Base-by-base conservation (phyloP, 2,329 filamentous ascomycete genomes). In the Peltaster fructicola region DNA sequence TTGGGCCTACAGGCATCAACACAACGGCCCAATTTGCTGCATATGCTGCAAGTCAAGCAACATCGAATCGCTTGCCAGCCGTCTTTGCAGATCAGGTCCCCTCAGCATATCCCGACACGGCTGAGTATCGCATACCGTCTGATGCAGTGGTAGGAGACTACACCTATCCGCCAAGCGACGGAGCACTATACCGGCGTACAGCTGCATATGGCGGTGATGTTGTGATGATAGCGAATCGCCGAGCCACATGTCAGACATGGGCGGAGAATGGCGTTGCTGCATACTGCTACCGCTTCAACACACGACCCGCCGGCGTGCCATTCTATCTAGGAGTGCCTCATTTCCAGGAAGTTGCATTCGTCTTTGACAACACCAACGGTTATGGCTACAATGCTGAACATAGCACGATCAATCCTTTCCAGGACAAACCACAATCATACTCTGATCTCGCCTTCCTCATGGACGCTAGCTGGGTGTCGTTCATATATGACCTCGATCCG, bases 201-300 rank as follows among this genome's bases (percentile, higher is more conserved):
- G 57, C 59, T 5, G 63, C 68, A 2, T 66, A 62, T 35, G 44
- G 48, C 4, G 68, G 68, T 7, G 68, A 74, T 41, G 44, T 53
- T 2, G 41, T 50, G 24, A 63, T 72, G 47, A 63, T 68, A 30
- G 68, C 62, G 4, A 56, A 59, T 15, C 58, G 68, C 2, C 57
- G 68, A 14, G 50, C 57, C 12, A 59, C 62, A 4, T 62, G 58
- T 32, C 50, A 65, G 35, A 50, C 53, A 1, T 69, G 63, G 59
- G 51, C 63, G 8, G 48, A 48, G 7, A 45, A 52, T 15, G 48
- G 51, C 8, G 38, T 65, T 2, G 51, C 60, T 5, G 63, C 63
- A 7, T 73, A 68, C 51, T 64, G 60, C 38, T 74, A 71, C 48
- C 59, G 64, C 22, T 74, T 73, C 54, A 67, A 73, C 39, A 64